These are phyloP conservation scores for Lomentospora prolificans DNA, from an alignment of 2,329 filamentous ascomycete species.

Conservation along the genomic window DNA sequence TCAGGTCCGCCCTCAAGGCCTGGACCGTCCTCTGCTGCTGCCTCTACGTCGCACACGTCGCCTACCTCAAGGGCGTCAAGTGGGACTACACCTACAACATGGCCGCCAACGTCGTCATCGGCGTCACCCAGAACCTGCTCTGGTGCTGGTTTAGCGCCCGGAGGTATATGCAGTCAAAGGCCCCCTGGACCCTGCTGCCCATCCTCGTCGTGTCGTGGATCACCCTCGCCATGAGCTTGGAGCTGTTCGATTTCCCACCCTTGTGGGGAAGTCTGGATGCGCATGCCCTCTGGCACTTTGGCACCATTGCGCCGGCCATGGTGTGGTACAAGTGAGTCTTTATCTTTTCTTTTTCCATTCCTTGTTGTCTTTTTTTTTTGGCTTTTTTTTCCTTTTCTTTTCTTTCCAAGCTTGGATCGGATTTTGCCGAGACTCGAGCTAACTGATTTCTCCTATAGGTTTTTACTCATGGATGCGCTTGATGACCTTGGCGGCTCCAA, in stretches of 20 bases:
- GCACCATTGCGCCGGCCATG: slow-evolving; percentile 77
- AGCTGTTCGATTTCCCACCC: slow-evolving; percentile 88
- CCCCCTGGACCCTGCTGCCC: slow-evolving; percentile 79
- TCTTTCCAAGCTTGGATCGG: slow-evolving; percentile 14
- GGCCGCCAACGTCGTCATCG: slow-evolving; percentile 80
- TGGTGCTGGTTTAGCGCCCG: slow-evolving; percentile 79
- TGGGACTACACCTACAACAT: slow-evolving; percentile 99
- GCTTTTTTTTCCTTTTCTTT: slow-evolving; percentile 2
- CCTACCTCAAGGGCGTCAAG: slow-evolving; percentile 71
- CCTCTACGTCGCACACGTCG: slow-evolving; percentile 68
- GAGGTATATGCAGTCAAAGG: slow-evolving; percentile 61
- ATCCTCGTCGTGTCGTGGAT: slow-evolving; percentile 88
- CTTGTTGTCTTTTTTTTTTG: background rate
- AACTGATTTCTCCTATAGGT: slow-evolving; percentile 41
- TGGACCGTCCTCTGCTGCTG: slow-evolving; percentile 68
- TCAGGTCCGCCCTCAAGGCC: slow-evolving; percentile 46
- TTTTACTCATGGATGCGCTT: slow-evolving; percentile 74
- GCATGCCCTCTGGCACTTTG: slow-evolving; percentile 91
- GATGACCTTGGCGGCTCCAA: slow-evolving; percentile 64
- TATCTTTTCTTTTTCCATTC: slow-evolving; percentile 10
- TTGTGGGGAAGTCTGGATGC: slow-evolving; percentile 77
- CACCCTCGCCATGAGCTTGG: slow-evolving; percentile 86
- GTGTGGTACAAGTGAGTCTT: slow-evolving; percentile 96
- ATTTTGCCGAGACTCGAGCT: background rate
- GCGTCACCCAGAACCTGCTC: slow-evolving; percentile 68